Evolutionary conservation across 2,329 filamentous ascomycete species (phyloP).

Genomic region (Fusarium fujikuroi): DNA sequence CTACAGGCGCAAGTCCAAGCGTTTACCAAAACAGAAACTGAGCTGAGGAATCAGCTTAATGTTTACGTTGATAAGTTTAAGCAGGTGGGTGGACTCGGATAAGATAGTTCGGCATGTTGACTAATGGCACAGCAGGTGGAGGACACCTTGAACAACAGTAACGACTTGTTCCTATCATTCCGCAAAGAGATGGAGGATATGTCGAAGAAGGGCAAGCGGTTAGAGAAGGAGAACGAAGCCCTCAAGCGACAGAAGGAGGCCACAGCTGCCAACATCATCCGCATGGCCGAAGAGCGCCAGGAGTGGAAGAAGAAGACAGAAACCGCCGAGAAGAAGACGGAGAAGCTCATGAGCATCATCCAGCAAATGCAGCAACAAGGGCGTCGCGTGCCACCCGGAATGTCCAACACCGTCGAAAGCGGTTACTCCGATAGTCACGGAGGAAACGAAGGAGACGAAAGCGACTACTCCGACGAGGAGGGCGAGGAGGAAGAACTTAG

Average conservation of each 20-base stretch:
- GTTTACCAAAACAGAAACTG: constrained; percentile 94
- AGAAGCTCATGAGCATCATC: constrained; percentile 93
- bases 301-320: constrained; percentile 76
- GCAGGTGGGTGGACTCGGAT: constrained; percentile 73
- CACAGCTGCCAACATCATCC: constrained; percentile 92
- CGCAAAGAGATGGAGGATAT: constrained; percentile 99
- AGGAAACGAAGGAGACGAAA: constrained; percentile 65
- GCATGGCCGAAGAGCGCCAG: constrained; percentile 96
- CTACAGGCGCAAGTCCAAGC: constrained; percentile 92
- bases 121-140: constrained; percentile 75
- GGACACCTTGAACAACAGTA: constrained; percentile 98
- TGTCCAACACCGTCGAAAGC: constrained; percentile 68
- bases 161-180: constrained; percentile 96
- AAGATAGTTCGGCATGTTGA: constrained; percentile 35
- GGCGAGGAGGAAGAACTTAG: constrained; percentile 71
- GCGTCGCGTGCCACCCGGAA: constrained; percentile 75
- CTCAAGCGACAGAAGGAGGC: constrained; percentile 93
- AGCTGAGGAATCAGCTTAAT: constrained; percentile 93
- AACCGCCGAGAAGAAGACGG: constrained; percentile 75
- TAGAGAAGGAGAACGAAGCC: constrained; percentile 95
- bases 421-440: constrained; percentile 65
- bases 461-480: constrained; percentile 72
- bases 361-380: constrained; percentile 97
- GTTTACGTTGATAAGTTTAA: constrained; percentile 99
- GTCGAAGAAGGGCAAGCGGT: constrained; percentile 97